Base-by-base conservation (phyloP, 768 basidiomycete species). In the Termitomyces sp. region DNA sequence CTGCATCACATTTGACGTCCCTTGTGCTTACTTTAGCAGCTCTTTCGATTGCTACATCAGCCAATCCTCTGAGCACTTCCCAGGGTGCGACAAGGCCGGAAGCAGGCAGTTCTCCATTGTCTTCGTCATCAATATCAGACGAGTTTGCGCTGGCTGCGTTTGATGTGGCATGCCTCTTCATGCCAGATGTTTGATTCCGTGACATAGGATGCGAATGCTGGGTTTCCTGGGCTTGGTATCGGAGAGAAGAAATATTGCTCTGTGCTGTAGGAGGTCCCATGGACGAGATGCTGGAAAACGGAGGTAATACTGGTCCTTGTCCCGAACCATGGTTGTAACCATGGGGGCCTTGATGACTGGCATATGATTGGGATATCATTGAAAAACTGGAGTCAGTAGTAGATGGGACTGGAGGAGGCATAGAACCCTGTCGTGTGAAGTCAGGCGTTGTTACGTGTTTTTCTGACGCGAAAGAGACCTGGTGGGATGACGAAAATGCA, bases 121-220 rank as follows among this genome's bases (percentile, higher is more conserved):
- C 90, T 45, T 92, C 90, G 48, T 91, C 91, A 50, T 93, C 93
- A n/a, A 84, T 70, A 66, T 93, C 92, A 37, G 91, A 89, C 1
- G 91, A 91, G 70, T 93, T 86, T 12, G 88, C 85, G 61, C 89
- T 92, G 9, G 87, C 85, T 59, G 85, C 82, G 64, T 83, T 85
- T 2, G 90, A 90, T 14, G 84, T 79, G 34, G 83, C 82, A 32
- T 81, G 77, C 62, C 89, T 79, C 71, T 89, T 91, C 56, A 82
- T 73, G 30, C 78, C 76, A 40, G 79, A 71, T 32, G 65, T 55
- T 63, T 75, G 73, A 62, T 71, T 74, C 66, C 73, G 72, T 52
- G 74, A 37, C 52, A 65, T 62, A 63, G 68, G 59, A 39, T 69
- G 69, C 36, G 68, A 67, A 53, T 74, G 76, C 5, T 73, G 65